These are phyloP conservation scores for Solanum chiquidenum DNA, from an alignment of 257 asterid genomes.

Conservation along the genomic window DNA sequence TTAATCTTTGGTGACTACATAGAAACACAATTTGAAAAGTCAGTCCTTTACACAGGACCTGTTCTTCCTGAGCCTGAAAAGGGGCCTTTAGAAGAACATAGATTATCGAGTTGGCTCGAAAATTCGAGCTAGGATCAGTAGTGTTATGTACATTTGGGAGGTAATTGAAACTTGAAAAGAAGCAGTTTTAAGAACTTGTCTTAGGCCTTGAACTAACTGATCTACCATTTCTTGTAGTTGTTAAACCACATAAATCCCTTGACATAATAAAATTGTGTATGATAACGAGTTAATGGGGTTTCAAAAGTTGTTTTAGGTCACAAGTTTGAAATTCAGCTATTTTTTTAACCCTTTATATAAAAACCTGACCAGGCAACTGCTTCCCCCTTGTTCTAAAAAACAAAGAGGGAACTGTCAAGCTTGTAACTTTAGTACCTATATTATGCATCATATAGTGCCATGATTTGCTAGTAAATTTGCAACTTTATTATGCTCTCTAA, in stretches of 20 bases:
- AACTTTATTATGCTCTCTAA: neutral
- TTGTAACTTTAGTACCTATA: neutral
- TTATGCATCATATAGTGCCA: neutral
- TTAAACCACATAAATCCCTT: neutral
- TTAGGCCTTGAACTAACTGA: constrained; percentile 1
- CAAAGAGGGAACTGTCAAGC: neutral
- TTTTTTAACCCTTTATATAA: neutral
- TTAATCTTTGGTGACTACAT: neutral
- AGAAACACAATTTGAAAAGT: neutral
- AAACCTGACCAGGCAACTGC: neutral
- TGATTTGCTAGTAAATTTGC: neutral
- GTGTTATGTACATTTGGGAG: constrained; percentile 17
- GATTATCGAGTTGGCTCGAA: neutral
- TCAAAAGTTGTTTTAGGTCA: neutral
- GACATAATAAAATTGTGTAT: neutral
- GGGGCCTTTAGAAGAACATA: neutral
- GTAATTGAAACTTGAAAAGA: neutral
- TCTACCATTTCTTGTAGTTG: neutral
- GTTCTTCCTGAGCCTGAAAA: neutral
- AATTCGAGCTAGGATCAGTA: neutral
- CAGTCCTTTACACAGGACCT: constrained; percentile 11
- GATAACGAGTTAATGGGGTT: neutral
- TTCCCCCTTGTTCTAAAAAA: neutral
- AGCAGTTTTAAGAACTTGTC: constrained; percentile 11
- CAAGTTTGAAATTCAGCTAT: neutral